phyloP scores from a whole-genome alignment of 2,329 filamentous ascomycete species.

The Mollisiaceae sp. region DNA sequence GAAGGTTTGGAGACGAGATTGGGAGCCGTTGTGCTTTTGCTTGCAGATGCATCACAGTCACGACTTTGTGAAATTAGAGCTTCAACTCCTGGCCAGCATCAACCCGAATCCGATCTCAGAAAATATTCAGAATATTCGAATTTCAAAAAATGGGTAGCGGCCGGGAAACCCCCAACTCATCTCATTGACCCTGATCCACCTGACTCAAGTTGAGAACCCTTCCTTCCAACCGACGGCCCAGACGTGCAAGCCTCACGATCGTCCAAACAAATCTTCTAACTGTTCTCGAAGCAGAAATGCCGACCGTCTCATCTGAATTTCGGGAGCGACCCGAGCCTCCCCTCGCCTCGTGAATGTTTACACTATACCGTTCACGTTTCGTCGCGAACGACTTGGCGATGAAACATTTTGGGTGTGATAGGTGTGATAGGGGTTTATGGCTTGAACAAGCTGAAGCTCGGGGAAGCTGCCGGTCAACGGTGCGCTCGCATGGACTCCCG shows the following conservation, averaged over 20 bases:
- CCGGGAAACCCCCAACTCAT: no score
- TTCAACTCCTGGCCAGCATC: no score
- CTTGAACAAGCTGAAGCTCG: background rate
- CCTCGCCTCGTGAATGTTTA: background rate
- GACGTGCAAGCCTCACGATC: background rate
- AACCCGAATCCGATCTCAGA: no score
- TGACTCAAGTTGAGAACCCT: background rate
- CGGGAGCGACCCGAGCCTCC: slow-evolving; percentile 8
- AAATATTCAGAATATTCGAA: no score
- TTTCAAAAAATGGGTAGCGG: no score
- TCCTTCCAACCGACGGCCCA: background rate
- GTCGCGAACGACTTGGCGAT: background rate
- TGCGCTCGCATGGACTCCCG: background rate
- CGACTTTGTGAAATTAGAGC: no score
- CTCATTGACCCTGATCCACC: no score
- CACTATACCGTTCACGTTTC: background rate
- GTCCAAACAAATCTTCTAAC: background rate
- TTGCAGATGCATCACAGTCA: no score
- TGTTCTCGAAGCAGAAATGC: slow-evolving; percentile 7
- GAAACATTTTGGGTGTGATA: slow-evolving; percentile 3
- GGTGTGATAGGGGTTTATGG: slow-evolving; percentile 10
- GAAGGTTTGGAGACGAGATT: background rate
- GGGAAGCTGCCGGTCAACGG: background rate
- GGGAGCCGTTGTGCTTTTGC: background rate
- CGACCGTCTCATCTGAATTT: slow-evolving; percentile 4